phyloP scores from a whole-genome alignment of 768 basidiomycete species.

The Mycena venus region DNA sequence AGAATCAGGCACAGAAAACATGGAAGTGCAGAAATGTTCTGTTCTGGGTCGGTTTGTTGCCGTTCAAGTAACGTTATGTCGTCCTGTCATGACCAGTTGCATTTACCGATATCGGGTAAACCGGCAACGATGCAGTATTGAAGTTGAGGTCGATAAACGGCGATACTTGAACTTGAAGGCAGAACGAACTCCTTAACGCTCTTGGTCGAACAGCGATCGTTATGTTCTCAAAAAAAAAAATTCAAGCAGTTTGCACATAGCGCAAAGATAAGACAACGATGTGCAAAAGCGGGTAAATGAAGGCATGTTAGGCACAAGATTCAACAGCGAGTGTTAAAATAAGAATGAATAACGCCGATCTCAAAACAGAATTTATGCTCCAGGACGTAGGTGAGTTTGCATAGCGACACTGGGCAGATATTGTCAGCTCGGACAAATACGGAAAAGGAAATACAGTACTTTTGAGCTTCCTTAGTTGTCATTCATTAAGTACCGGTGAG shows the following conservation, averaged over 20 bases:
- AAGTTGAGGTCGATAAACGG: neutral
- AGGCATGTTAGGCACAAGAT: neutral
- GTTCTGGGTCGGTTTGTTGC: neutral
- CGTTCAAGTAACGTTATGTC: constrained; percentile 13
- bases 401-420: constrained; percentile 1
- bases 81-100: neutral
- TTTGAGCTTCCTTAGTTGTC: neutral
- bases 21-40: neutral
- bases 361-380: constrained; percentile 3
- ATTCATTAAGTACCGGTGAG: neutral
- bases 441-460: neutral
- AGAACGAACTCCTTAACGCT: neutral
- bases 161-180: neutral
- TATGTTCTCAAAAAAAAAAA: neutral
- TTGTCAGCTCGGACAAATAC: neutral
- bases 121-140: neutral
- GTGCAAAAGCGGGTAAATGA: constrained; percentile 1
- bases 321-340: neutral
- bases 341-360: neutral
- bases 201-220: neutral
- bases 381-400: constrained; percentile 4
- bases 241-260: neutral
- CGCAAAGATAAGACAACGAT: neutral
- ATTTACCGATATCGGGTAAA: constrained; percentile 23
- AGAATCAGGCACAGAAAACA: constrained; percentile 22